phyloP scores from a whole-genome alignment of 2,329 filamentous ascomycete genomes.

The Delphinella strobiligena region DNA sequence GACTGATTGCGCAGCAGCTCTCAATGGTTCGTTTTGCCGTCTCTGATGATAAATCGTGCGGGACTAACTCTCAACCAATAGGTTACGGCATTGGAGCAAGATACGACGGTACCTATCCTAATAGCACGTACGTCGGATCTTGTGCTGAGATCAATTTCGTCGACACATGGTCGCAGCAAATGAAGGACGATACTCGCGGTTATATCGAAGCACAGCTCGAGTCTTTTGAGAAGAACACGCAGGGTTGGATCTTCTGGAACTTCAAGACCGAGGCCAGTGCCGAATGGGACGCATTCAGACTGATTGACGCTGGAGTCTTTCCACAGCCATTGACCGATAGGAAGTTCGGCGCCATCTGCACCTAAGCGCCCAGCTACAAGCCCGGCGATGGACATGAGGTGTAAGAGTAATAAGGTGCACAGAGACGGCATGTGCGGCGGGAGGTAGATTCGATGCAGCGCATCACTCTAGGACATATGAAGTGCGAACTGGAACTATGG shows the following conservation, averaged over 20 bases:
- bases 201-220: constrained; percentile 45
- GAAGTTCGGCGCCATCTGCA: constrained; percentile 18
- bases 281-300: constrained; percentile 41
- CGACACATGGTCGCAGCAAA: constrained; percentile 33
- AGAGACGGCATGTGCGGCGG: too few relatives aligned
- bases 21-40: constrained; percentile 25
- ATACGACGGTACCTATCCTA: constrained; percentile 44
- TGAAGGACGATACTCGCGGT: constrained; percentile 34
- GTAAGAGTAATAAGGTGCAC: too few relatives aligned
- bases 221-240: constrained; percentile 37
- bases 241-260: constrained; percentile 46
- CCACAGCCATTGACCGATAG: constrained; percentile 28
- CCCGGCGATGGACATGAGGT: too few relatives aligned
- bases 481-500: too few relatives aligned
- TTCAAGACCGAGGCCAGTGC: constrained; percentile 42
- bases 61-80: too few relatives aligned
- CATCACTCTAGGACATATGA: too few relatives aligned
- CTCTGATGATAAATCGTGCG: too few relatives aligned
- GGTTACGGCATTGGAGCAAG: constrained; percentile 47
- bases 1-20: constrained; percentile 44
- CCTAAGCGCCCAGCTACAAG: constrained; percentile 3
- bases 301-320: constrained; percentile 40
- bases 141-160: constrained; percentile 41
- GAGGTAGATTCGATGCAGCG: too few relatives aligned
- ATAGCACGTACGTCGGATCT: constrained; percentile 37